Base-by-base conservation (phyloP, 2,329 filamentous ascomycete genomes). In the Diaporthe australafricana region DNA sequence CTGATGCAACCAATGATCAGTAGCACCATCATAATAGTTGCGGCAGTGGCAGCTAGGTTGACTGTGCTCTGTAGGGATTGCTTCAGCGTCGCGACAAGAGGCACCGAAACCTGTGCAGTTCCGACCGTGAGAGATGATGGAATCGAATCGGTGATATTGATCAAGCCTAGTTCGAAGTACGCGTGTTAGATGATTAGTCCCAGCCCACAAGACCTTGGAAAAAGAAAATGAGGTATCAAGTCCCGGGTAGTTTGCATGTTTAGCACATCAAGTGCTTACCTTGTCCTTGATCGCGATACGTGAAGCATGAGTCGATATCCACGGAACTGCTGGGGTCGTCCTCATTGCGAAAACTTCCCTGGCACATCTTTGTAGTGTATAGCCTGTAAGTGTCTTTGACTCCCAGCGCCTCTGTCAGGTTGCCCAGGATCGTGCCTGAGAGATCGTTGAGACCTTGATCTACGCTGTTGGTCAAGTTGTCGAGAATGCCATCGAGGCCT, bases 341-440 rank as follows among this genome's bases (percentile, higher is more conserved):
- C 38, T 50, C 60, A 22, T 65, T 50, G n/a, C 60, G 60, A 14
- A 50, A 65, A 45, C 63, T 65, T 9, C 76, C 76, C 56, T 77
- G 75, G 72, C 77, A 78, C 40, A 75, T 73, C 27, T 74, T 69
- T 20, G 72, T 74, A 8, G 76, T 48, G 48, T 73, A 77, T 12
- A 78, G 70, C 7, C 68, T 63, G 66, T 78, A 78, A 7, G 67
- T 70, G 20, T 78, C 74, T 56, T 73, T 74, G 42, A 78, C 30
- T 9, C 76, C 76, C 27, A 78, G 35, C 2, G 69, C 63, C 69
- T 73, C 27, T 1, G 74, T 75, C 52, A 77, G 40, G 55, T 76
- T 77, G 5, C 72, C 71, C n/a, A 78, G 22, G 7, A 78, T 68
- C 27, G 74, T 50, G 20, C 76, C 76, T 55, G 77, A 73, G 3